phyloP scores from a whole-genome alignment of 2,329 filamentous ascomycete genomes.

The Clarireedia paspali region DNA sequence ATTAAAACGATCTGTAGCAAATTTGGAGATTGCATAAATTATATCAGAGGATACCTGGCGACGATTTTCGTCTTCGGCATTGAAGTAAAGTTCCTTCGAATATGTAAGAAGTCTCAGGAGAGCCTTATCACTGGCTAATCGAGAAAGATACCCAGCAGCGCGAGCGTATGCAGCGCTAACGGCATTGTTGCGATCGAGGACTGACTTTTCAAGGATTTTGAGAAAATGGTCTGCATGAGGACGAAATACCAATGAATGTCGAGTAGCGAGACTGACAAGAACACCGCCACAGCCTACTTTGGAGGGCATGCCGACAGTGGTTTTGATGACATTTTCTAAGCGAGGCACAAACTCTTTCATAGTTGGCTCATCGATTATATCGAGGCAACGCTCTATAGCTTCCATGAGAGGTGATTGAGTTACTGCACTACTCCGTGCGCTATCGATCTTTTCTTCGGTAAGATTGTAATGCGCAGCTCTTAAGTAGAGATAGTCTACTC shows the following conservation, averaged over 20 bases:
- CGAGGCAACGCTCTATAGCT: conserved; percentile 81
- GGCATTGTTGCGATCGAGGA: conserved; percentile 88
- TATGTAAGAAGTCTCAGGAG: conserved; percentile 44
- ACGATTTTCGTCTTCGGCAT: conserved; percentile 67
- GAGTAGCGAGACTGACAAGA: conserved; percentile 75
- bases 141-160: conserved; percentile 77
- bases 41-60: conserved; percentile 75
- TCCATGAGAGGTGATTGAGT: conserved; percentile 85
- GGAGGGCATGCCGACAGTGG: conserved; percentile 81
- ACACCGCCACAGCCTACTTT: conserved; percentile 88
- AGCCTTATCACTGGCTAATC: conserved; percentile 42
- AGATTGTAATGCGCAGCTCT: conserved; percentile 78
- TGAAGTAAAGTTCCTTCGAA: conserved; percentile 67
- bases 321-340: conserved; percentile 74
- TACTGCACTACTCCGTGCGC: conserved; percentile 72
- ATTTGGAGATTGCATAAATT: conserved; percentile 74
- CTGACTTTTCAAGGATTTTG: conserved; percentile 68
- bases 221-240: conserved; percentile 71
- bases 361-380: conserved; percentile 70
- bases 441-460: conserved; percentile 84
- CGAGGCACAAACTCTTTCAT: conserved; percentile 66
- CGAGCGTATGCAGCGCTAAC: conserved; percentile 84
- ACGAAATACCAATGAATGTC: conserved; percentile 66
- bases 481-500: conserved; percentile 87
- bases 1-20: conserved; percentile 83